Conservation (phyloP, 176 grass and related monocot genomes). For the Poa annua region DNA sequence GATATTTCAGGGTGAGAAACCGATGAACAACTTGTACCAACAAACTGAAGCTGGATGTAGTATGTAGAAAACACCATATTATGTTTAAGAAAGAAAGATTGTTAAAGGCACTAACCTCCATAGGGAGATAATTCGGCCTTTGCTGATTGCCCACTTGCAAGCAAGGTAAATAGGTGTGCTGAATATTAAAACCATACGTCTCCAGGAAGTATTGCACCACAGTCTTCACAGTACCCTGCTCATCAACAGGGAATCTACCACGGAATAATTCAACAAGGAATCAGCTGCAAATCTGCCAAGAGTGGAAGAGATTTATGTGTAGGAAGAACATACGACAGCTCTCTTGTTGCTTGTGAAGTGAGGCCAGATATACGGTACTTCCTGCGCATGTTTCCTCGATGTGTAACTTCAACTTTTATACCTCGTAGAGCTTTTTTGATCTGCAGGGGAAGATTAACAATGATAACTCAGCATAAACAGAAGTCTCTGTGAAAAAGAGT, state of each 20-base stretch:
- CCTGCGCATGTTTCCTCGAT: slow-evolving; percentile 93
- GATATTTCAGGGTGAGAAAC: slow-evolving; percentile 27
- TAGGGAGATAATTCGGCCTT: slow-evolving; percentile 92
- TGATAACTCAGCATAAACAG: slow-evolving; percentile 24
- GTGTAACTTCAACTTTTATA: slow-evolving; percentile 93
- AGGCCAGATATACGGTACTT: slow-evolving; percentile 94
- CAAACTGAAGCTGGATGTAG: slow-evolving; percentile 30
- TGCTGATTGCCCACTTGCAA: slow-evolving; percentile 97
- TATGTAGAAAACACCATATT: background rate
- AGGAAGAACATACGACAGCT: slow-evolving; percentile 66
- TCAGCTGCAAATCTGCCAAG: background rate
- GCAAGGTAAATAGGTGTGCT: slow-evolving; percentile 87
- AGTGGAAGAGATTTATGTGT: slow-evolving; percentile 1
- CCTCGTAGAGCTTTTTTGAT: slow-evolving; percentile 89
- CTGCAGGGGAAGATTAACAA: slow-evolving; percentile 38
- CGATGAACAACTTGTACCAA: slow-evolving; percentile 35
- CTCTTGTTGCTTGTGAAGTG: slow-evolving; percentile 86
- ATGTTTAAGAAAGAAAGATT: background rate
- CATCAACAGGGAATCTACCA: slow-evolving; percentile 81
- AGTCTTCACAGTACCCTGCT: slow-evolving; percentile 89
- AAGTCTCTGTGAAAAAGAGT: slow-evolving; percentile 2
- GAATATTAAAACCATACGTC: slow-evolving; percentile 91
- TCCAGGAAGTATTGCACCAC: slow-evolving; percentile 93
- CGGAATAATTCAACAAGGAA: slow-evolving; percentile 14
- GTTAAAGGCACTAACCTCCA: slow-evolving; percentile 62